These are phyloP conservation scores for Extremus antarcticus DNA, from an alignment of 495 filamentous ascomycete species.

Conservation along the genomic window DNA sequence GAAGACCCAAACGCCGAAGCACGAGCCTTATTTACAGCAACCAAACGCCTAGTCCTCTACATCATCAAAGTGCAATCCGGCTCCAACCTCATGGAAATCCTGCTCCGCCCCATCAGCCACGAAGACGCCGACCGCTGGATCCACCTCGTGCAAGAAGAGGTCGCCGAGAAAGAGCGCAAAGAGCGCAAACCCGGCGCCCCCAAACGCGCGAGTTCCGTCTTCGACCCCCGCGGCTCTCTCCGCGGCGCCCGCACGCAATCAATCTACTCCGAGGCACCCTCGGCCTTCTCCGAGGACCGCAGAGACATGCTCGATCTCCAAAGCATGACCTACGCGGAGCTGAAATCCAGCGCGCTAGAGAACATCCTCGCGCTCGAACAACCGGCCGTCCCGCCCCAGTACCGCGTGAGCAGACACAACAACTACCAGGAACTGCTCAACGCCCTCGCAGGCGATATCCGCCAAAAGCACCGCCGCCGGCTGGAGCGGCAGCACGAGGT, in stretches of 20 bases:
- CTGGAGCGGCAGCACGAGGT: slow-evolving; percentile 84
- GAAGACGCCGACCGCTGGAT: slow-evolving; percentile 91
- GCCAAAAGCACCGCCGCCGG: slow-evolving; percentile 85
- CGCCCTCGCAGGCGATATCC: slow-evolving; percentile 91
- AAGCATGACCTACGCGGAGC: slow-evolving; percentile 77
- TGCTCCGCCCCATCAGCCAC: slow-evolving; percentile 72
- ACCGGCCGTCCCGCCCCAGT: slow-evolving; percentile 30
- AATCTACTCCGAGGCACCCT: slow-evolving; percentile 62
- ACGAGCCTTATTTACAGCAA: slow-evolving; percentile 92
- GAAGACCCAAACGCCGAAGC: slow-evolving; percentile 78
- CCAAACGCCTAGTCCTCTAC: slow-evolving; percentile 92
- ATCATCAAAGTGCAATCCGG: slow-evolving; percentile 95
- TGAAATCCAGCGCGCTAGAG: slow-evolving; percentile 87
- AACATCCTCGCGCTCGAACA: slow-evolving; percentile 85
- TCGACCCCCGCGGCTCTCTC: slow-evolving; percentile 17
- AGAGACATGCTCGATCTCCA: slow-evolving; percentile 79
- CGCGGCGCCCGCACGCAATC: slow-evolving; percentile 46
- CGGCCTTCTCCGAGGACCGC: slow-evolving; percentile 29
- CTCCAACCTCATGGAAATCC: slow-evolving; percentile 84
- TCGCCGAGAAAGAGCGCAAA: slow-evolving; percentile 38
- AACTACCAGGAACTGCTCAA: slow-evolving; percentile 95
- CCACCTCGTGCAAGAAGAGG: slow-evolving; percentile 70
- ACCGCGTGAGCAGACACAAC: slow-evolving; percentile 81
- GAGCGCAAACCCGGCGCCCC: slow-evolving; percentile 36
- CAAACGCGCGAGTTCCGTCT: slow-evolving; percentile 5